Base-by-base conservation (phyloP, 495 filamentous ascomycete genomes). In the Aspergillus leporis region DNA sequence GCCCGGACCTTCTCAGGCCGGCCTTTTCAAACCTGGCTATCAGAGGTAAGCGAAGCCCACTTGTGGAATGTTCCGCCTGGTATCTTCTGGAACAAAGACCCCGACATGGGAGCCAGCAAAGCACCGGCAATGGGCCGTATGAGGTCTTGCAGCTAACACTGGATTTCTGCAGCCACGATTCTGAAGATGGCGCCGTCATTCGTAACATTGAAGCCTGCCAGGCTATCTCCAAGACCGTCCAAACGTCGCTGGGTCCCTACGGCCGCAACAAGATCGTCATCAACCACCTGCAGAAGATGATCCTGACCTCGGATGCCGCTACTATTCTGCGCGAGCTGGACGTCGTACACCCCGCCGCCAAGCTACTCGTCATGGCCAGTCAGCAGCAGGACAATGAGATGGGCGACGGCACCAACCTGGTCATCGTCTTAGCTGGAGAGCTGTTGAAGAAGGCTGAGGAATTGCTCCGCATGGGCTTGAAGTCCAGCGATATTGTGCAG, bases 201-300 rank as follows among this genome's bases (percentile, higher is more conserved):
- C 90, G 95, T 66, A 99, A 98, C 76, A 98, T 99, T 75, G 95
- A 99, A 75, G 95, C 95, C 73, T 98, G 93, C 81, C 87, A 91
- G 66, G 91, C 95, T 46, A 98, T 99, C 74, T 86, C 95, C 14
- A 86, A 87, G 61, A 99, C 95, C 49, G 95, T 99, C 31, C 91
- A 95, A 79, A 97, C 95, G 51, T 98, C 93, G 49, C 83, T 99
- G 38, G 94, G 95, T 51, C 95, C 95, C 53, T 97, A 94, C 73
- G 95, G 95, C 69, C 90, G 95, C 74, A 99, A 98, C 82, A 99
- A 99, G 81, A 97, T 99, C 74, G 91, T 99, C 79, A 97, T 99
- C 82, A 99, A 98, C 78, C 95, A 99, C 79, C 83, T 99, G 58
- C 92, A 97, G 78, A 99, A 99, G 83, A 97, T 98, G 94, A 93